Base-by-base conservation (phyloP, 2,329 filamentous ascomycete genomes). In the Claviceps sp. region DNA sequence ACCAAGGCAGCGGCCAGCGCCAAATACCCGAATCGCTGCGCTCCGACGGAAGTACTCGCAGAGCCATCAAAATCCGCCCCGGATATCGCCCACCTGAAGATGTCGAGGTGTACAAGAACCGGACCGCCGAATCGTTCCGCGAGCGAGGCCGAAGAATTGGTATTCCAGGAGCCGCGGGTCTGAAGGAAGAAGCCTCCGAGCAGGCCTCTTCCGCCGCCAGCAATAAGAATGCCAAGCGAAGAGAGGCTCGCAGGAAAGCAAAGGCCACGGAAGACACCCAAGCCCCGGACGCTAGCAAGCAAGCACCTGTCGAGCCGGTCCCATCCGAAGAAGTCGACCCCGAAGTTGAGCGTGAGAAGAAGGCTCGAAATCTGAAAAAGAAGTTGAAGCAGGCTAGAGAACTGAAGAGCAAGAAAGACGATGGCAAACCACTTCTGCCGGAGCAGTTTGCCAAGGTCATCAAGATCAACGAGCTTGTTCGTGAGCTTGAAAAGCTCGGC, bases 361-460 rank as follows among this genome's bases (percentile, higher is more conserved):
- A 95, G 67, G 91, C 86, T 1, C 82, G 90, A 57, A 94, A 88
- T 62, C 71, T 97, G 45, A 87, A 85, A 66, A 98, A 98, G 76
- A 98, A 97, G 70, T 73, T 98, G 55, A 87, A 91, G 62, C 93
- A 98, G 67, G 91, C 93, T 4, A 85, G 83, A 59, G 93, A 97
- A 2, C 75, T 98, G 51, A 85, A 89, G 65, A 84, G 83, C 61
- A 96, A 95, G 76, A 95, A 95, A 68, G 87, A 95, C 24, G 83
- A 82, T 52, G 93, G 93, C 19, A 85, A 88, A 64, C 76, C 80
- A 4, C 70, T 98, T 55, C 74, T 97, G 26, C 91, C 90, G 0
- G 93, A 98, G 71, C 93, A 98, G 71, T 85, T 97, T 57, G 89
- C 91, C 60, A 98, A 98, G 72, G 88, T 98, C 52, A 94, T 95